Evolutionary conservation across 306 rosid genomes (phyloP).

Genomic region (Arachis stenosperma): DNA sequence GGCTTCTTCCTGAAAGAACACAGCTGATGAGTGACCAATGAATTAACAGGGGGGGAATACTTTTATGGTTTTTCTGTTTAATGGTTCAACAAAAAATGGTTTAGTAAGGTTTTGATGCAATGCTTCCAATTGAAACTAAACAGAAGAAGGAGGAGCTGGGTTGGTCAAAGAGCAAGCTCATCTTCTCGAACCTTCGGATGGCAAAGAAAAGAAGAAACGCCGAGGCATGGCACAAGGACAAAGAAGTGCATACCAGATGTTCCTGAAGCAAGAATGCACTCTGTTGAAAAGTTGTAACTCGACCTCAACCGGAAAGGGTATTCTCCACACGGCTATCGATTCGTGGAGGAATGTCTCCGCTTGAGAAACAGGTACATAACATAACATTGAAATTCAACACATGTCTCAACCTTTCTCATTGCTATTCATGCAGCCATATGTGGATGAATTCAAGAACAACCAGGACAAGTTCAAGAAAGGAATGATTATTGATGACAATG

Average conservation of each 20-base stretch:
- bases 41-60: no score
- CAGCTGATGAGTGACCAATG: neutral
- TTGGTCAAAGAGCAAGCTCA: conserved; percentile 20
- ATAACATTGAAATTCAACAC: no score
- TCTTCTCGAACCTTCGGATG: conserved; percentile 16
- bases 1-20: neutral
- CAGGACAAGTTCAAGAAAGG: no score
- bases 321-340: conserved; percentile 36
- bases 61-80: no score
- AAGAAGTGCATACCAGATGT: conserved; percentile 47
- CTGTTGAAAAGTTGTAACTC: conserved; percentile 30
- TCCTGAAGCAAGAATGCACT: conserved; percentile 53
- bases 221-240: conserved; percentile 6
- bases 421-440: no score
- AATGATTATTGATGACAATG: no score
- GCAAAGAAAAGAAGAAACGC: conserved; percentile 38
- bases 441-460: no score
- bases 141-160: conserved; percentile 10
- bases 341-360: no score
- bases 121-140: conserved; percentile 23
- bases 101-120: conserved; percentile 36
- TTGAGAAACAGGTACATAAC: no score
- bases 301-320: neutral
- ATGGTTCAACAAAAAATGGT: conserved; percentile 74
- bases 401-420: no score